phyloP scores from a whole-genome alignment of 805 yeast genomes.

The Blastobotrys americana region DNA sequence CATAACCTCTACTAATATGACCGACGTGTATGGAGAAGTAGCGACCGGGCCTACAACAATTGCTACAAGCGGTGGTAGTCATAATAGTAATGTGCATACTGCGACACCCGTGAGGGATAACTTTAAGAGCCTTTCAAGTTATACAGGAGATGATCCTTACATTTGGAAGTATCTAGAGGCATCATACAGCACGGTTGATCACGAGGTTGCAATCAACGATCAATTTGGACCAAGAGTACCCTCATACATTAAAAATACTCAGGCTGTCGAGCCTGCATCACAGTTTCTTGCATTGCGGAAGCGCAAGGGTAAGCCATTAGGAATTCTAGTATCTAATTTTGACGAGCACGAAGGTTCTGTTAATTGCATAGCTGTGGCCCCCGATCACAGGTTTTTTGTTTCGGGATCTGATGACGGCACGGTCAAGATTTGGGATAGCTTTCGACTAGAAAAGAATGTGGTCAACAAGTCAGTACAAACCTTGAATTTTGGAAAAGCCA shows the following conservation, averaged over 20 bases:
- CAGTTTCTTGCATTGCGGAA: constrained; percentile 3
- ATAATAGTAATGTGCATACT: background rate
- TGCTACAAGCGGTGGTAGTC: background rate
- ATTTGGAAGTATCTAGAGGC: constrained; percentile 49
- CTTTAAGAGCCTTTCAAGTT: constrained; percentile 40
- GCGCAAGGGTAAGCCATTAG: constrained; percentile 36
- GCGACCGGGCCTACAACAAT: background rate
- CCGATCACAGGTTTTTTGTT: constrained; percentile 57
- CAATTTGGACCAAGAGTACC: constrained; percentile 54
- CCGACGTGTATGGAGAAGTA: constrained; percentile 1
- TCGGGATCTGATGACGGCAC: constrained; percentile 74
- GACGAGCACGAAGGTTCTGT: constrained; percentile 56
- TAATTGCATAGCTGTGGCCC: constrained; percentile 51
- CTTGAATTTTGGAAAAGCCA: constrained; percentile 14
- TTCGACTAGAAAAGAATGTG: constrained; percentile 55
- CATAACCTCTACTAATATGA: background rate
- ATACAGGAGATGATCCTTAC: constrained; percentile 60
- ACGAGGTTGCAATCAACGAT: constrained; percentile 38
- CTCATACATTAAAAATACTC: constrained; percentile 1
- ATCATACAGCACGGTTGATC: constrained; percentile 48
- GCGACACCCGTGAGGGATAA: constrained; percentile 1
- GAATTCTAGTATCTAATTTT: constrained; percentile 54
- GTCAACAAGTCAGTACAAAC: constrained; percentile 27
- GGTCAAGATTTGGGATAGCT: constrained; percentile 71
- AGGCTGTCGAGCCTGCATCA: background rate